Evolutionary conservation across 208 protist species (phyloP).

Genomic region (Leishmania tropica): DNA sequence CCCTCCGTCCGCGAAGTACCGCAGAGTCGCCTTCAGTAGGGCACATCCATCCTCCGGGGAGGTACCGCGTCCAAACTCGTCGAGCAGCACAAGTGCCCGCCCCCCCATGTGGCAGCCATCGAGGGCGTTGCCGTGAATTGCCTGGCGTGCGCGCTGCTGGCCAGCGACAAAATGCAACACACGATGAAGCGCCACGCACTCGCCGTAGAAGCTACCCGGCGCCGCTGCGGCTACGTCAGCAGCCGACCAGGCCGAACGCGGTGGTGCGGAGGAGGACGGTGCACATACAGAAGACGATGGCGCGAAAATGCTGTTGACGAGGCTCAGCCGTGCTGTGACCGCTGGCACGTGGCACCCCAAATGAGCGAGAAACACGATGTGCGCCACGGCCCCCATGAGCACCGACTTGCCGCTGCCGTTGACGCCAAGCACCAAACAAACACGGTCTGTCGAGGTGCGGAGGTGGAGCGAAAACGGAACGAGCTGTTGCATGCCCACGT

Average conservation of each 20-base stretch:
- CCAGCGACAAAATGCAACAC: constrained; percentile 55
- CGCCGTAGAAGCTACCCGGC: constrained; percentile 64
- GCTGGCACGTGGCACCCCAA: constrained; percentile 95
- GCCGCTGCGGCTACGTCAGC: background rate
- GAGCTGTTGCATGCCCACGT: constrained; percentile 38
- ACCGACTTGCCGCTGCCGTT: constrained; percentile 94
- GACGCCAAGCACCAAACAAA: constrained; percentile 81
- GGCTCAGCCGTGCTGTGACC: constrained; percentile 42
- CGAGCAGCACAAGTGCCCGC: constrained; percentile 85
- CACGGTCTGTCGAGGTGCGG: constrained; percentile 31
- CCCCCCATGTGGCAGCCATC: background rate
- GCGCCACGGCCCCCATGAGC: constrained; percentile 91
- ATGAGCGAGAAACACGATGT: constrained; percentile 93
- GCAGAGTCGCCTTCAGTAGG: constrained; percentile 71
- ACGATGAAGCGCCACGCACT: constrained; percentile 68
- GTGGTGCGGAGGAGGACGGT: background rate
- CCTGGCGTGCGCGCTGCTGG: constrained; percentile 4
- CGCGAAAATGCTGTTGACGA: constrained; percentile 60
- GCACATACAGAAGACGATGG: constrained; percentile 14
- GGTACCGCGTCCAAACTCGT: constrained; percentile 96
- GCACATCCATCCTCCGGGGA: constrained; percentile 83
- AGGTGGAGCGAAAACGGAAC: constrained; percentile 58
- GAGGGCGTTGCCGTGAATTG: background rate
- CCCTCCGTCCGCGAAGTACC: constrained; percentile 40
- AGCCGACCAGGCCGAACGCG: background rate